Conservation (phyloP, 495 filamentous ascomycete genomes). For the Lepidopterella palustris region DNA sequence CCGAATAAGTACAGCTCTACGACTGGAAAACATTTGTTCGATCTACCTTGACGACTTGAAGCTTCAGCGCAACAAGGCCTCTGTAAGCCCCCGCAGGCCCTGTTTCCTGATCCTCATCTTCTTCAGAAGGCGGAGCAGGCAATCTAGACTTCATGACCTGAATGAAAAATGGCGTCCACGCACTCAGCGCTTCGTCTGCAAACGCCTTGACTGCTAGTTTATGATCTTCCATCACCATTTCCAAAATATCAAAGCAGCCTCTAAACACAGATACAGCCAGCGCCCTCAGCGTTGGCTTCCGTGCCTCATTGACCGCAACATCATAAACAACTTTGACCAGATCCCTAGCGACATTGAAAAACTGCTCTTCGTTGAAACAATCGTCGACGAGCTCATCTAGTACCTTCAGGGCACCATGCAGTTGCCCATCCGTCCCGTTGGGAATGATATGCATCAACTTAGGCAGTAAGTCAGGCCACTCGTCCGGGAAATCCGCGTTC, state of each 20-base stretch:
- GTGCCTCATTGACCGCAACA: constrained; percentile 66
- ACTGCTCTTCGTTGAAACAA: constrained; percentile 85
- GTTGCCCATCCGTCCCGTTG: constrained; percentile 61
- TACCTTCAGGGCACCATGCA: constrained; percentile 83
- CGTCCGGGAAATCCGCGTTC: constrained; percentile 82
- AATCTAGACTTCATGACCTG: constrained; percentile 63
- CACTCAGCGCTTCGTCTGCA: constrained; percentile 71
- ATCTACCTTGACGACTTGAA: constrained; percentile 73
- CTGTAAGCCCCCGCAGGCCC: constrained; percentile 48
- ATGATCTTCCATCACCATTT: constrained; percentile 91
- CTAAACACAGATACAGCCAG: constrained; percentile 84
- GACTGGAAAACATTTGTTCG: background rate
- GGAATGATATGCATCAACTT: constrained; percentile 70
- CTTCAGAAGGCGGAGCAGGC: constrained; percentile 53
- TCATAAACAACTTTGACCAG: constrained; percentile 76
- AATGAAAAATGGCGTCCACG: constrained; percentile 83
- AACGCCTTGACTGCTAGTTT: constrained; percentile 77
- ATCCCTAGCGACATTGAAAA: constrained; percentile 78
- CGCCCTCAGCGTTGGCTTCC: constrained; percentile 68
- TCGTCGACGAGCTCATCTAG: constrained; percentile 89
- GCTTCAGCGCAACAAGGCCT: constrained; percentile 75
- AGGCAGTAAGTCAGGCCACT: constrained; percentile 83
- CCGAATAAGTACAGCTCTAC: background rate
- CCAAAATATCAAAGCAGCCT: constrained; percentile 85
- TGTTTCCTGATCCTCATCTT: constrained; percentile 48